Percentiles rank a stretch among this genome's conserved stretches.
Evolutionary conservation across 2,329 filamentous ascomycete species (phyloP).

Genomic region (Trichoderma harzianum): DNA sequence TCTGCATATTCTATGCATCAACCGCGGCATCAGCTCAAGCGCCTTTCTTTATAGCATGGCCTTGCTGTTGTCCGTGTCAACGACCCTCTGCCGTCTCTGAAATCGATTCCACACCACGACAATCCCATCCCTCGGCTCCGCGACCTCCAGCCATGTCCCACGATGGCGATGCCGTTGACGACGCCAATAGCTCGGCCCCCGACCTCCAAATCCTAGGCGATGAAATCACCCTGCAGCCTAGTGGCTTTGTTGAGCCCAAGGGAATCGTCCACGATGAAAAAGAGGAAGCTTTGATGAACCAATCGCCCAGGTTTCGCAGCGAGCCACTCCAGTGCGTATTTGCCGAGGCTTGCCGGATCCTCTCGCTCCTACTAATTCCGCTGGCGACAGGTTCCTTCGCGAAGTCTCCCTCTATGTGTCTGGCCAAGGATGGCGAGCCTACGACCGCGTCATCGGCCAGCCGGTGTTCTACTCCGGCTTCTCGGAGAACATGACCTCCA

Average conservation of each 20-base stretch:
- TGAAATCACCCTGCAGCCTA: slow-evolving; percentile 70
- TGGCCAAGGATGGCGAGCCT: slow-evolving; percentile 91
- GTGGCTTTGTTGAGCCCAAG: slow-evolving; percentile 58
- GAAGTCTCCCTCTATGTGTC: slow-evolving; percentile 93
- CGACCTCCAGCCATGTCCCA: slow-evolving; percentile 29
- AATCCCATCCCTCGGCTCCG: background rate
- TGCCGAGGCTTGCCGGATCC: background rate
- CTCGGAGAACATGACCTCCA: slow-evolving; percentile 80
- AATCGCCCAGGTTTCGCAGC: slow-evolving; percentile 81
- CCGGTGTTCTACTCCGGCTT: slow-evolving; percentile 93
- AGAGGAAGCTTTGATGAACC: slow-evolving; percentile 70
- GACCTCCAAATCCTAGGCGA: slow-evolving; percentile 75
- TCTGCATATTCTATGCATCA: background rate
- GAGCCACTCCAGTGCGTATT: slow-evolving; percentile 56
- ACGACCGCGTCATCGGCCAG: slow-evolving; percentile 85
- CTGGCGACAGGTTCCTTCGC: slow-evolving; percentile 70
- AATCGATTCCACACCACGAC: background rate
- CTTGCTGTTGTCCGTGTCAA: slow-evolving; percentile 2
- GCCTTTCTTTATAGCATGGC: background rate
- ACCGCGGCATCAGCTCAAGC: background rate
- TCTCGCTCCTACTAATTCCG: slow-evolving; percentile 19
- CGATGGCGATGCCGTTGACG: slow-evolving; percentile 30
- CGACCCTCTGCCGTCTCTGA: background rate
- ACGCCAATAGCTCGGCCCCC: slow-evolving; percentile 53
- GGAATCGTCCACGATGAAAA: slow-evolving; percentile 47